A percentile compares a stretch with the other conserved stretches of the same genome.
Evolutionary conservation across 192 early-diverging fungal genomes (phyloP).

Genomic region (Cladochytrium replicatum): DNA sequence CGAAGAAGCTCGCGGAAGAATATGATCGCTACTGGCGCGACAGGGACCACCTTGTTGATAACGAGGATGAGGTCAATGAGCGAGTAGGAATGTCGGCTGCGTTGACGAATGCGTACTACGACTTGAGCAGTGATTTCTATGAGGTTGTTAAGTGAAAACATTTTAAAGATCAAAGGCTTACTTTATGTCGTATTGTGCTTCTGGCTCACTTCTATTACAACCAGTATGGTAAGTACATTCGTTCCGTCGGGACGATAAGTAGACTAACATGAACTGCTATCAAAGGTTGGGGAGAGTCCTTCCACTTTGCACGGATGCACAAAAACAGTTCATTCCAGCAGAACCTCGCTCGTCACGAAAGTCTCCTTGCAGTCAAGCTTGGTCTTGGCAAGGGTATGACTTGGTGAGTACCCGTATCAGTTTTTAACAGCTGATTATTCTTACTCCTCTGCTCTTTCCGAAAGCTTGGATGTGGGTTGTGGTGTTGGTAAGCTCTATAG

Average conservation of each 20-base stretch:
- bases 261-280: too few relatives aligned
- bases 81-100: slow-evolving; percentile 18
- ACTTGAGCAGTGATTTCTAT: slow-evolving; percentile 43
- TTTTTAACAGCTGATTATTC: too few relatives aligned
- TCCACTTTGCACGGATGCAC: slow-evolving; percentile 86
- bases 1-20: slow-evolving; percentile 31
- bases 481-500: slow-evolving; percentile 67
- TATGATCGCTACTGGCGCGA: slow-evolving; percentile 36
- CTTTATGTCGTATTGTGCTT: too few relatives aligned
- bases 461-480: slow-evolving; percentile 90
- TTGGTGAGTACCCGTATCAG: slow-evolving; percentile 66
- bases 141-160: too few relatives aligned
- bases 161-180: too few relatives aligned
- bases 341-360: slow-evolving; percentile 84
- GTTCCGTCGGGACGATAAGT: too few relatives aligned
- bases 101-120: slow-evolving; percentile 43
- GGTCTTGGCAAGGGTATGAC: slow-evolving; percentile 55
- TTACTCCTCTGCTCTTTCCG: too few relatives aligned
- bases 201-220: too few relatives aligned
- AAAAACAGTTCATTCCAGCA: slow-evolving; percentile 64
- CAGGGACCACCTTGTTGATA: slow-evolving; percentile 21
- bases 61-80: slow-evolving; percentile 21
- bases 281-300: slow-evolving; percentile 82
- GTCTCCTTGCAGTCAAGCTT: slow-evolving; percentile 68
- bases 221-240: too few relatives aligned